Evolutionary conservation across 2,329 filamentous ascomycete genomes (phyloP), one percentile per base, ranked within the genome.

Genomic region (Rhinocladiella similis): DNA sequence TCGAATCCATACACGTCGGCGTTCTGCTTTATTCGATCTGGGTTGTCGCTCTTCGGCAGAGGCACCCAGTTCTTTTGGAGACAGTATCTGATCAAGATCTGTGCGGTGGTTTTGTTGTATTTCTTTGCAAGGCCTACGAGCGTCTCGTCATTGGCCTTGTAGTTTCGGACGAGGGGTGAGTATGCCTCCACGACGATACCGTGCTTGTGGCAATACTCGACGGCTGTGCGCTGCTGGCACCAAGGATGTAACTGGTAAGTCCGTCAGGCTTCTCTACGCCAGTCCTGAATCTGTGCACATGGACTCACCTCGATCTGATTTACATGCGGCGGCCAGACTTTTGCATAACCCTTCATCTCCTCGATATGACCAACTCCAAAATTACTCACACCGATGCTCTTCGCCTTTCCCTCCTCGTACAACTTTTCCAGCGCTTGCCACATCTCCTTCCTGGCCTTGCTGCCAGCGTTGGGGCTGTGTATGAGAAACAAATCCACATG

Each of bases 81-180:
- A 64, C 88, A 89, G 81, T 90, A 96, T 61, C 91, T 81, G 48
- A 96, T 75, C 66, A 96, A 72, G 9, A 96, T 75, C 77, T 96
- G 91, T 9, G 89, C 87, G 57, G 87, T 83, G 6, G 83, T 83
- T 75, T 88, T 91, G 62, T 78, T 79, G 70, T 94, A 83, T 75
- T 91, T 92, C 65, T 86, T 77, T 1, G 86, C 83, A 54, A 95
- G 73, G 13, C 77, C 77, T 57, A 81, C 79, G 29, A 94, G 75
- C 12, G 81, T 83, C 60, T 82, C 75, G 61, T 95, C 88, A 39
- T 86, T 83, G 61, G 86, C 85, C 63, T 90, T 86, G 74, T 88
- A 76, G 54, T 89, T 91, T 43, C 83, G 77, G n/a, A 86, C 78
- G 5, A 83, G 71, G 1, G 79, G 79, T 42, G 75, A 76, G 66